Evolutionary conservation across 2,329 filamentous ascomycete genomes (phyloP).

Genomic region (Venturia asperata): DNA sequence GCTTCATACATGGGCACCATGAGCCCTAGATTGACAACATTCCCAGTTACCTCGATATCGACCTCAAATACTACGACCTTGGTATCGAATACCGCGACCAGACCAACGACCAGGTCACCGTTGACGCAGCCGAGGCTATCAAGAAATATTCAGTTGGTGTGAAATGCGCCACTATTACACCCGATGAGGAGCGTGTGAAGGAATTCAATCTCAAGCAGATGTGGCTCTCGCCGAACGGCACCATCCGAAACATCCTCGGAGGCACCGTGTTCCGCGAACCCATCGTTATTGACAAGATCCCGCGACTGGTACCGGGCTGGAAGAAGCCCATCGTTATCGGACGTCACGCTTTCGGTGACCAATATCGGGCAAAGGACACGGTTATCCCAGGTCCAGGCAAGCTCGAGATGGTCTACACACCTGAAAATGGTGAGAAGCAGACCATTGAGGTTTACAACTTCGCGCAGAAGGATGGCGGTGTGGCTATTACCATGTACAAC

Average conservation of each 20-base stretch:
- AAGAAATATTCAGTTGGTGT: constrained; percentile 98
- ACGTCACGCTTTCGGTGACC: constrained; percentile 95
- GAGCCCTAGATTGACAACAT: background rate
- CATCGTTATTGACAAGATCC: constrained; percentile 90
- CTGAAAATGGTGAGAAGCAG: constrained; percentile 63
- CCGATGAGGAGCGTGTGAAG: constrained; percentile 90
- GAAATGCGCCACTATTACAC: constrained; percentile 99
- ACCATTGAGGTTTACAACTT: constrained; percentile 88
- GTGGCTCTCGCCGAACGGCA: constrained; percentile 98
- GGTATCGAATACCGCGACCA: constrained; percentile 91
- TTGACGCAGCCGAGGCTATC: constrained; percentile 93
- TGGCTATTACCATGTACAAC: constrained; percentile 97
- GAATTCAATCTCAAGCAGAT: constrained; percentile 99
- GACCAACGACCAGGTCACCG: constrained; percentile 92
- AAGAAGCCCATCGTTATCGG: constrained; percentile 99
- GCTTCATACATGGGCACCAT: background rate
- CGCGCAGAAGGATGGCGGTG: constrained; percentile 67
- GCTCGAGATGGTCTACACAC: constrained; percentile 91
- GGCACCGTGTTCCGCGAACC: constrained; percentile 99
- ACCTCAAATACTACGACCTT: constrained; percentile 96
- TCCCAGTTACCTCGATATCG: constrained; percentile 67
- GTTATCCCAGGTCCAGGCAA: constrained; percentile 79
- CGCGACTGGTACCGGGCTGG: constrained; percentile 92
- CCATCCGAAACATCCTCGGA: constrained; percentile 63
- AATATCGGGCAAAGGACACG: constrained; percentile 93